Evolutionary conservation across 2,329 filamentous ascomycete species (phyloP), one percentile per base, ranked within the genome.

Genomic region (Diaporthe vexans): DNA sequence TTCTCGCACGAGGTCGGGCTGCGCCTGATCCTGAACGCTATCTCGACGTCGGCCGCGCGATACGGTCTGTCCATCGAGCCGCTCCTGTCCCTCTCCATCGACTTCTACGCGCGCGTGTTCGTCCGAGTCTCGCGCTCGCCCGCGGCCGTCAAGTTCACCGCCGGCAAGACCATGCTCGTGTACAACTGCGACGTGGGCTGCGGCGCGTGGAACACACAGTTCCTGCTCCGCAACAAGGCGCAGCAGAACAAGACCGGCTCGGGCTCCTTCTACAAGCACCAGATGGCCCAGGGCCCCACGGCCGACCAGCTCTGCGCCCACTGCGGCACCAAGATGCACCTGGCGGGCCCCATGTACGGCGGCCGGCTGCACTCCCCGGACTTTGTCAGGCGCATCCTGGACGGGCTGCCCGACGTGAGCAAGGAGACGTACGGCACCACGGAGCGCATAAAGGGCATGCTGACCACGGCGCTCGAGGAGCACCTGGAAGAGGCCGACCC

Each of bases 331-430:
- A 96, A 93, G 81, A 97, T 93, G 84, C 97, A 98, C 82, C 83
- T 98, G 19, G 93, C 92, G 6, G 97, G 97, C 1, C 97, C 97
- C 0, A 98, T 99, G 96, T 99, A 95, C 85, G 95, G 91, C 46
- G 97, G 97, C 0, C 94, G 93, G 26, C 86, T 99, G 11, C 97
- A 99, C 83, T 95, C 95, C 58, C 89, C 91, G 9, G 90, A 91
- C 2, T 99, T 98, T 80, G 91, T 99, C 76, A 90, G 94, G 79
- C 90, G 90, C 73, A 91, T 99, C 33, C 87, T 99, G 21, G 89
- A 91, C 57, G 89, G 93, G 73, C 87, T 98, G 11, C 91, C 94
- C 0, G 84, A 87, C 5, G 90, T 91, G 0, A 90, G 95, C 63
- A 87, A 88, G 35, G 87, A 91, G 0, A 89, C 92, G 0, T 99